phyloP scores from a whole-genome alignment of 1,284 basidiomycete genomes.

The Paramarasmius palmivorus region DNA sequence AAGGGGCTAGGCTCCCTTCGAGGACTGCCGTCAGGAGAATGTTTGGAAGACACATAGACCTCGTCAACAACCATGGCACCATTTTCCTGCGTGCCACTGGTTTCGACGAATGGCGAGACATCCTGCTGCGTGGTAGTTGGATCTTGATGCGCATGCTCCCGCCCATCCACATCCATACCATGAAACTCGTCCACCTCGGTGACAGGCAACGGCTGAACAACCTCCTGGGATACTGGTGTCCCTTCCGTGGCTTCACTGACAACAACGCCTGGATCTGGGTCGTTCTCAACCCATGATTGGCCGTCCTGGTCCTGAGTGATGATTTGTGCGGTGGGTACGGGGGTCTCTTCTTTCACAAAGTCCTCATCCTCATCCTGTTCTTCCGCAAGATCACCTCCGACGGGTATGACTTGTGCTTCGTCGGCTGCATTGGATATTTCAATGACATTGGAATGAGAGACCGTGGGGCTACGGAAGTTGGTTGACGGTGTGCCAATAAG shows the following conservation, averaged over 20 bases:
- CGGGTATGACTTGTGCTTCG: background rate
- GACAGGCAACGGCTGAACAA: too few species aligned
- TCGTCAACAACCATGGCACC: background rate
- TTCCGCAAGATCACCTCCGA: background rate
- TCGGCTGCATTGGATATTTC: constrained; percentile 8
- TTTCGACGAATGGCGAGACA: too few species aligned
- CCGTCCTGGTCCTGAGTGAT: background rate
- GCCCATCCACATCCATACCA: background rate
- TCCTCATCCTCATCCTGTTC: constrained; percentile 1
- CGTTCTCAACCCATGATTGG: too few species aligned
- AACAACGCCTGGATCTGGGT: too few species aligned
- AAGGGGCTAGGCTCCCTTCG: too few species aligned
- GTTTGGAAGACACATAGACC: background rate
- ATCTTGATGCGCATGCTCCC: too few species aligned
- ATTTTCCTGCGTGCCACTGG: background rate
- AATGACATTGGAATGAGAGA: background rate
- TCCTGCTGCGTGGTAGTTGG: too few species aligned
- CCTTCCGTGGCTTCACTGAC: too few species aligned
- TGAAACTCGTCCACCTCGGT: too few species aligned
- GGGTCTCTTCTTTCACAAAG: background rate
- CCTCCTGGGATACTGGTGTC: too few species aligned
- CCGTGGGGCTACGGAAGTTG: background rate
- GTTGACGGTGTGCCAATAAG: constrained; percentile 23
- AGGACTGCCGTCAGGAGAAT: background rate
- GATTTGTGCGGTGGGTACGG: too few species aligned